Conservation (phyloP, 768 basidiomycete genomes). For the Trichaptum fuscoviolaceum region DNA sequence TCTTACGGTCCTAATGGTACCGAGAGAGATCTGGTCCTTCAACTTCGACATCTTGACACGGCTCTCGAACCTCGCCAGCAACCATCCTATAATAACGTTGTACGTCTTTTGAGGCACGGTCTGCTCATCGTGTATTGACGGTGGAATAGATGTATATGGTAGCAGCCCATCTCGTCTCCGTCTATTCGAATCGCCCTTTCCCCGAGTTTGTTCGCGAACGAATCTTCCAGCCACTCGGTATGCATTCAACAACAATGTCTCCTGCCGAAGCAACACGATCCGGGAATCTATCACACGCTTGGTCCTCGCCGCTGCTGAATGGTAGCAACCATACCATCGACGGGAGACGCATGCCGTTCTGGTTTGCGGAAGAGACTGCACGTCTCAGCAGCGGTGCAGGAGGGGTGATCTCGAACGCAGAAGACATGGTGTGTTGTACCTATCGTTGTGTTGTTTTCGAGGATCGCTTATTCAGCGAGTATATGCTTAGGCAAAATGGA, state of each 20-base stretch:
- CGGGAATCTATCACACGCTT: constrained; percentile 30
- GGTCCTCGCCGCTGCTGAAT: constrained; percentile 12
- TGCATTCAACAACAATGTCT: constrained; percentile 36
- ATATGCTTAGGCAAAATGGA: constrained; percentile 33
- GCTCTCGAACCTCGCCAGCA: constrained; percentile 31
- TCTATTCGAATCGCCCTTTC: constrained; percentile 28
- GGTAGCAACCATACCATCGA: constrained; percentile 9
- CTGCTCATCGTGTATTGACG: neutral
- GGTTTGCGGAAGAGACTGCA: constrained; percentile 22
- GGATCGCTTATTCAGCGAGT: neutral
- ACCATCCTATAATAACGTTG: constrained; percentile 36
- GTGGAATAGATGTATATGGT: constrained; percentile 34
- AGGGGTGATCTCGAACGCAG: constrained; percentile 37
- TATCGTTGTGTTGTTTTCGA: neutral
- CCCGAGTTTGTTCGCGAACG: constrained; percentile 36
- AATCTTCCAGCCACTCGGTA: constrained; percentile 35
- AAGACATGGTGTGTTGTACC: constrained; percentile 34
- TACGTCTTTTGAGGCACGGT: constrained; percentile 7
- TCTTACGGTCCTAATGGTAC: constrained; percentile 26
- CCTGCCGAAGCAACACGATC: constrained; percentile 24
- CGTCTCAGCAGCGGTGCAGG: constrained; percentile 32
- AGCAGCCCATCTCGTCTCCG: constrained; percentile 28
- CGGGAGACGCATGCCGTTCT: constrained; percentile 29
- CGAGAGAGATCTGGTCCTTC: constrained; percentile 17
- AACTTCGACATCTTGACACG: constrained; percentile 26